These are phyloP conservation scores for Cornus controversa DNA, from an alignment of 148 eudicot species.

Conservation along the genomic window DNA sequence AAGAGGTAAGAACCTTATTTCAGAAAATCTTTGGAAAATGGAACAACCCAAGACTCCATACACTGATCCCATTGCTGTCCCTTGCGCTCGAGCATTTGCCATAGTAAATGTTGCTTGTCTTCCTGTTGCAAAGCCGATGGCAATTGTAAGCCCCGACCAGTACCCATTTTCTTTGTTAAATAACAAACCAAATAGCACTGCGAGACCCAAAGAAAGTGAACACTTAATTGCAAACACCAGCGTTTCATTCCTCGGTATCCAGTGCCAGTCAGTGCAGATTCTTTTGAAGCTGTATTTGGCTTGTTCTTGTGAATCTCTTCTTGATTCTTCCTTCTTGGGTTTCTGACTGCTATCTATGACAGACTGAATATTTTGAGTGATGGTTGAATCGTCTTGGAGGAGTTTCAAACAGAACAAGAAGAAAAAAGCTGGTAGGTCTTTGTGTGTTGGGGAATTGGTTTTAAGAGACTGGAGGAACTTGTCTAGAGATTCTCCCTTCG, in stretches of 20 bases:
- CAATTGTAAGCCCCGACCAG: slow-evolving; percentile 63
- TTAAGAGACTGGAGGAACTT: slow-evolving; percentile 15
- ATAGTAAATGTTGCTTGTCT: slow-evolving; percentile 41
- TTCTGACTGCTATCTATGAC: not conserved
- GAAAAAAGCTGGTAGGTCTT: slow-evolving; percentile 29
- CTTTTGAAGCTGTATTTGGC: not conserved
- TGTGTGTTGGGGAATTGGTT: slow-evolving; percentile 6
- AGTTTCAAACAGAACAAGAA: slow-evolving; percentile 36
- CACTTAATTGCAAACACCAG: slow-evolving; percentile 51
- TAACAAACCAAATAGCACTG: slow-evolving; percentile 43
- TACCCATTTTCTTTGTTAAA: slow-evolving; percentile 48
- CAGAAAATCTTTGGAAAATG: slow-evolving; percentile 21
- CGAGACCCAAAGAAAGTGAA: slow-evolving; percentile 47
- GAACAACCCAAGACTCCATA: slow-evolving; percentile 53
- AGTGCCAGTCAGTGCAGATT: slow-evolving; percentile 4
- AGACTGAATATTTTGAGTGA: not conserved
- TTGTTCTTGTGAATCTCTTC: slow-evolving; percentile 2
- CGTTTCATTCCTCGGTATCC: slow-evolving; percentile 14
- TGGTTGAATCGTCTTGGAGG: slow-evolving; percentile 18
- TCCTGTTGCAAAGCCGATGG: slow-evolving; percentile 43
- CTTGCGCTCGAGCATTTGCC: slow-evolving; percentile 52
- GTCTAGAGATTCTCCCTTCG: slow-evolving; percentile 13
- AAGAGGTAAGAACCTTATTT: slow-evolving; percentile 31
- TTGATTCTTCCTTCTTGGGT: not conserved
- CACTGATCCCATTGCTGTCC: slow-evolving; percentile 58